Evolutionary conservation across 2,329 filamentous ascomycete species (phyloP).

Genomic region (Chaetomiaceae sp.): DNA sequence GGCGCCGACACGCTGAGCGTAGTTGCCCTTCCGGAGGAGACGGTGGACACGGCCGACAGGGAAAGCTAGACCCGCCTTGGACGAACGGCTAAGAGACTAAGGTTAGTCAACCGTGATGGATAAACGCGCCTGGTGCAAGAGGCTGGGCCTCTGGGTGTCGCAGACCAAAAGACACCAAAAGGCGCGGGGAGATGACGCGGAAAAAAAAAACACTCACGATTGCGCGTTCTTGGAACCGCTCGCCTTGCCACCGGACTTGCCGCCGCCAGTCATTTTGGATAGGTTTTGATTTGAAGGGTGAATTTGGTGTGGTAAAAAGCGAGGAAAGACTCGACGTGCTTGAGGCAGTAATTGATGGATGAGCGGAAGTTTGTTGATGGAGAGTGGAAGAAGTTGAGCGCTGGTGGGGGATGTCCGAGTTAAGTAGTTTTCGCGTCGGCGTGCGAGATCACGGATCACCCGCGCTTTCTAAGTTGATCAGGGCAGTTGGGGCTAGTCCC

Average conservation of each 20-base stretch:
- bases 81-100: slow-evolving; percentile 69
- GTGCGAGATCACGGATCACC: slow-evolving; percentile 50
- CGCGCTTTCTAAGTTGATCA: slow-evolving; percentile 26
- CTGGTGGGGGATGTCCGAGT: slow-evolving; percentile 45
- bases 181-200: slow-evolving; percentile 9
- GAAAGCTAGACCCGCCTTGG: slow-evolving; percentile 98
- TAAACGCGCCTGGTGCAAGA: slow-evolving; percentile 38
- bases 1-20: slow-evolving; percentile 98
- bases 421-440: slow-evolving; percentile 53
- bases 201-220: slow-evolving; percentile 63
- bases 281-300: slow-evolving; percentile 47
- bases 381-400: slow-evolving; percentile 36
- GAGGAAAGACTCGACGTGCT: slow-evolving; percentile 31
- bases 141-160: neutral
- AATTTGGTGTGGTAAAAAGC: slow-evolving; percentile 27
- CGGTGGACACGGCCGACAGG: slow-evolving; percentile 98
- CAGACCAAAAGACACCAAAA: neutral
- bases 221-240: slow-evolving; percentile 98
- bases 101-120: slow-evolving; percentile 35
- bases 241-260: slow-evolving; percentile 99
- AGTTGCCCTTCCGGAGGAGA: slow-evolving; percentile 98
- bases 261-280: slow-evolving; percentile 99
- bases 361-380: slow-evolving; percentile 34
- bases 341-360: slow-evolving; percentile 25
- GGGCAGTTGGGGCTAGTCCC: slow-evolving; percentile 30